A percentile compares a stretch with the other conserved stretches of the same genome.
Evolutionary conservation across 164 flowering plant species (phyloP).

Genomic region (Houttuynia cordata): DNA sequence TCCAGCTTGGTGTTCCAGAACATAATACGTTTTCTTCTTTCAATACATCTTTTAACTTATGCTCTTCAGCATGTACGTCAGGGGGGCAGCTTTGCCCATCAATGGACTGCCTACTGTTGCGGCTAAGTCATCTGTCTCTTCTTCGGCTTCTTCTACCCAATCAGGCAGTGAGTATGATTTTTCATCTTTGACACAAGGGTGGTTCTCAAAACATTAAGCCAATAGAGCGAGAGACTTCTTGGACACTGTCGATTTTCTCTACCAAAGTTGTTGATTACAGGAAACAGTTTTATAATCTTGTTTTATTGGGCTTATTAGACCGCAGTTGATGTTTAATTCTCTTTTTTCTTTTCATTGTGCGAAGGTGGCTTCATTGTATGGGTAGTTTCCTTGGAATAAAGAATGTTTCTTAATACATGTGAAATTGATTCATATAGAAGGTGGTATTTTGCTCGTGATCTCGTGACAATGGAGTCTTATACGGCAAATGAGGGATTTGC

Average conservation of each 20-base stretch:
- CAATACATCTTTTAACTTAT: background rate
- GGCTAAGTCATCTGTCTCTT: slow-evolving; percentile 22
- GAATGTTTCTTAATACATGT: too few species aligned
- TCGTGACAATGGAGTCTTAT: too few species aligned
- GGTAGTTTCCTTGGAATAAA: too few species aligned
- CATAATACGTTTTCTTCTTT: background rate
- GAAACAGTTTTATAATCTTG: too few species aligned
- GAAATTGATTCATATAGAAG: too few species aligned
- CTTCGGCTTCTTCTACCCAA: slow-evolving; percentile 25
- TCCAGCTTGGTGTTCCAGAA: too few species aligned
- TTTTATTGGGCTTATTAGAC: too few species aligned
- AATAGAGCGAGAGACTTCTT: background rate
- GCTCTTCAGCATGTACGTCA: slow-evolving; percentile 24
- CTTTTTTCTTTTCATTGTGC: too few species aligned
- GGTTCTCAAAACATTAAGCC: slow-evolving; percentile 46
- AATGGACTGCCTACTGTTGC: slow-evolving; percentile 29
- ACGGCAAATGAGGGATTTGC: too few species aligned
- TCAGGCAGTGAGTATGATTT: slow-evolving; percentile 48
- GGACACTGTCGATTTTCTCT: background rate
- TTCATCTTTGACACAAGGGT: slow-evolving; percentile 37
- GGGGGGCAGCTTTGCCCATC: slow-evolving; percentile 26
- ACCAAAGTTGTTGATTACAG: background rate
- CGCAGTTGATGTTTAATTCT: too few species aligned
- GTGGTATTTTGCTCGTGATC: too few species aligned
- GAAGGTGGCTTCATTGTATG: too few species aligned